Percentiles rank a stretch among this genome's conserved stretches.
Conservation (phyloP, 176 grass and related monocot genomes). For the Urochloa ruziziensis region DNA sequence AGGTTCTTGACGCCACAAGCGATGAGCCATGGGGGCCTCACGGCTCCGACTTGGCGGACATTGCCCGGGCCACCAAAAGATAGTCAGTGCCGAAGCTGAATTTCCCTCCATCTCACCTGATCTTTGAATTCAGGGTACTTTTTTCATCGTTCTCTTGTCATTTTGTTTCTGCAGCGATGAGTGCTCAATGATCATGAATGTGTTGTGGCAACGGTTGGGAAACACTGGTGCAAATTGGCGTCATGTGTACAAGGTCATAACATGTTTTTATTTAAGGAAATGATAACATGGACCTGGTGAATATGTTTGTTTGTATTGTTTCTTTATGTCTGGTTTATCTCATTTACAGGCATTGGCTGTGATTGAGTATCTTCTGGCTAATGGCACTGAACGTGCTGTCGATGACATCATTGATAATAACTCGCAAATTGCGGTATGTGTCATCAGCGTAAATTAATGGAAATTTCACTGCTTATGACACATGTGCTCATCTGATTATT, state of each 20-base stretch:
- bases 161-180: conserved; percentile 53
- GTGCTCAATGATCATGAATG: conserved; percentile 58
- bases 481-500: neutral
- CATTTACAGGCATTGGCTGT: conserved; percentile 62
- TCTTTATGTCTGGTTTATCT: neutral
- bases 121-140: neutral
- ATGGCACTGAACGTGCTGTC: conserved; percentile 60
- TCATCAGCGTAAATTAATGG: neutral
- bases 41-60: conserved; percentile 63
- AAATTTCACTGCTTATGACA: neutral
- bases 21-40: conserved; percentile 85
- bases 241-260: conserved; percentile 71
- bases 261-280: neutral
- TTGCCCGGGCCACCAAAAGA: conserved; percentile 62
- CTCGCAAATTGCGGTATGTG: conserved; percentile 59
- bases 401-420: conserved; percentile 61
- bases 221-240: conserved; percentile 64
- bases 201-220: conserved; percentile 59
- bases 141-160: neutral
- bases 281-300: neutral
- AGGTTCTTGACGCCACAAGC: conserved; percentile 85
- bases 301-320: neutral
- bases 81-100: conserved; percentile 26
- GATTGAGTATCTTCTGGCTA: conserved; percentile 72
- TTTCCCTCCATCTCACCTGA: neutral